A percentile compares a stretch with the other conserved stretches of the same genome.
These are phyloP conservation scores for Cyberlindnera sargentensis DNA, from an alignment of 805 yeast genomes.

Conservation along the genomic window DNA sequence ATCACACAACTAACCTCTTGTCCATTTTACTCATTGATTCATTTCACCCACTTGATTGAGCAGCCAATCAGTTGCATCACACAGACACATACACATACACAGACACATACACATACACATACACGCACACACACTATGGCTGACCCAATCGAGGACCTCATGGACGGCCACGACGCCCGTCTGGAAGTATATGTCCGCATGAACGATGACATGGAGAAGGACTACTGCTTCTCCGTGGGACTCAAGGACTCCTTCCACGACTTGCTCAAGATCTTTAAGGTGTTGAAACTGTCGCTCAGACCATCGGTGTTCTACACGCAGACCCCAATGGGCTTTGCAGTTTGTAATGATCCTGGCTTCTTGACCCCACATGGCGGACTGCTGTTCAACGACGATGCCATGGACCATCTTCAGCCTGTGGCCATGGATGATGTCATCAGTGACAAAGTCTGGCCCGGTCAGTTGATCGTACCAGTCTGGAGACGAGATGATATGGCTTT, in stretches of 20 bases:
- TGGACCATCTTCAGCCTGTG: constrained; percentile 36
- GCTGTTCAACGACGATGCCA: constrained; percentile 57
- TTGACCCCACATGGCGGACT: constrained; percentile 80
- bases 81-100: too few species aligned
- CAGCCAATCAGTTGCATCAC: too few species aligned
- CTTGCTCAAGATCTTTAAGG: constrained; percentile 52
- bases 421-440: constrained; percentile 45
- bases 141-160: constrained; percentile 11
- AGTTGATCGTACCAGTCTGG: constrained; percentile 76
- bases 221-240: constrained; percentile 78
- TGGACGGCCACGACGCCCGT: constrained; percentile 16
- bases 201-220: constrained; percentile 80
- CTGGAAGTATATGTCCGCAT: constrained; percentile 51
- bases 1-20: too few species aligned
- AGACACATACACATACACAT: not conserved
- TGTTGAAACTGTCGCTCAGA: constrained; percentile 67
- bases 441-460: constrained; percentile 82
- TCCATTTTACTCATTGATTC: too few species aligned
- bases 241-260: constrained; percentile 51
- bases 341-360: constrained; percentile 67
- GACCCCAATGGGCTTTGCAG: constrained; percentile 56
- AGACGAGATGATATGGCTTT: constrained; percentile 36
- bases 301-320: constrained; percentile 71
- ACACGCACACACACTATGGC: not conserved
- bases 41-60: too few species aligned